Evolutionary conservation across 2,329 filamentous ascomycete genomes (phyloP).

Genomic region (Exophiala alcalophila): DNA sequence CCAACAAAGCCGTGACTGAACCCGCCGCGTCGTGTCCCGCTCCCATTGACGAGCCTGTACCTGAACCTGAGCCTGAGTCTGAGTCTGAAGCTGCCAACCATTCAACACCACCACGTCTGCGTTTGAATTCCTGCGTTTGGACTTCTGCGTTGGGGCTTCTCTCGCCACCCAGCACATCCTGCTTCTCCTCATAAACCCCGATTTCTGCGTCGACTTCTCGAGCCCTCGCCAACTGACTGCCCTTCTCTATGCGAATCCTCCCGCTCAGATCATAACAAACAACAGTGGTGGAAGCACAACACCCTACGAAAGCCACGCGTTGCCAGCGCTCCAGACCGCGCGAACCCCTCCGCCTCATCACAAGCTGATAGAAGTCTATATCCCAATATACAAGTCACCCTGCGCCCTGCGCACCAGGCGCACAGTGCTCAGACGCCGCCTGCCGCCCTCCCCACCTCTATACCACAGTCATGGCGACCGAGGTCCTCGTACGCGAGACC

Average conservation of each 20-base stretch:
- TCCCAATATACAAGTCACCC: not conserved
- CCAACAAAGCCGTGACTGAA: no score
- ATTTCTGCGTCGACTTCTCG: no score
- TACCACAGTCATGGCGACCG: conserved; percentile 34
- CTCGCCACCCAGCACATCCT: no score
- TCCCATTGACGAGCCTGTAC: conserved; percentile 13
- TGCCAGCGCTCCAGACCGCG: not conserved
- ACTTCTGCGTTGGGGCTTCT: no score
- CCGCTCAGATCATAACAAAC: not conserved
- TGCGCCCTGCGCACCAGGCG: conserved; percentile 2
- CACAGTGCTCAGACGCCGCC: conserved; percentile 6
- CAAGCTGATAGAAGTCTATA: no score
- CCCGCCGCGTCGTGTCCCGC: conserved; percentile 12
- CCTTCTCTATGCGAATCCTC: not conserved
- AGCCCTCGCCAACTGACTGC: not conserved
- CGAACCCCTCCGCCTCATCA: conserved; percentile 1
- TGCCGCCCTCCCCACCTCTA: conserved; percentile 3
- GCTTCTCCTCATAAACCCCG: no score
- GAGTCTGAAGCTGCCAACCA: conserved; percentile 4
- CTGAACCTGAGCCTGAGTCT: not conserved
- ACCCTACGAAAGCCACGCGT: not conserved
- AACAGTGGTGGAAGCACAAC: no score
- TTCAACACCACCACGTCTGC: conserved; percentile 9
- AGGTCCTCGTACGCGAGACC: conserved; percentile 33
- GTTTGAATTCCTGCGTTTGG: not conserved